Percentiles rank a stretch among this genome's conserved stretches.
phyloP scores from a whole-genome alignment of 2,329 filamentous ascomycete genomes.

The Stagonosporopsis cucurbitacearum region DNA sequence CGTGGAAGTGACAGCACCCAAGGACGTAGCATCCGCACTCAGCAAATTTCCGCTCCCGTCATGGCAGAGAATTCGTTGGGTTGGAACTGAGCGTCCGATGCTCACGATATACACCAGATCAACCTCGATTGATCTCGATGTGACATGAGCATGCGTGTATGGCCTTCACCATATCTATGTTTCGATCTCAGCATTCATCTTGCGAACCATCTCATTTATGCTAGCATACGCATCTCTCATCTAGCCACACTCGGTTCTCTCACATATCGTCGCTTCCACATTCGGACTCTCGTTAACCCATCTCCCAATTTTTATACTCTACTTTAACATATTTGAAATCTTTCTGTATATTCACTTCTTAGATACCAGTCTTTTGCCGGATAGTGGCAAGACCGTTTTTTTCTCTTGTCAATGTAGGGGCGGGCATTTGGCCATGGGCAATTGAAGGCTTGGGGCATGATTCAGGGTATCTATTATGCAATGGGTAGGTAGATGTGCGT shows the following conservation, averaged over 20 bases:
- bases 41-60: slow-evolving; percentile 85
- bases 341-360: slow-evolving; percentile 47
- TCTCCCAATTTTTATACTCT: slow-evolving; percentile 38
- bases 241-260: slow-evolving; percentile 22
- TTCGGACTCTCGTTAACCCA: slow-evolving; percentile 46
- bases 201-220: slow-evolving; percentile 23
- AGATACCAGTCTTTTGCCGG: slow-evolving; percentile 51
- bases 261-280: slow-evolving; percentile 24
- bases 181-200: slow-evolving; percentile 16
- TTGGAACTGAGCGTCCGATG: slow-evolving; percentile 73
- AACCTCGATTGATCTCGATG: background rate
- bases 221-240: slow-evolving; percentile 25
- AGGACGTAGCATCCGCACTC: slow-evolving; percentile 67
- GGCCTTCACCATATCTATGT: slow-evolving; percentile 14
- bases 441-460: slow-evolving; percentile 25
- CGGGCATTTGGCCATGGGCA: slow-evolving; percentile 22
- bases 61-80: slow-evolving; percentile 94
- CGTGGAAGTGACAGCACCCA: slow-evolving; percentile 64
- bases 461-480: slow-evolving; percentile 33
- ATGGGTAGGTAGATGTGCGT: slow-evolving; percentile 26
- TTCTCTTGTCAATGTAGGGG: slow-evolving; percentile 31
- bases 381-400: slow-evolving; percentile 44
- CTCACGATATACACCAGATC: background rate
- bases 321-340: slow-evolving; percentile 37
- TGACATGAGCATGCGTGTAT: background rate